These are phyloP conservation scores for Kalmanozyma brasiliensis DNA, from an alignment of 1,284 basidiomycete genomes.

Conservation along the genomic window DNA sequence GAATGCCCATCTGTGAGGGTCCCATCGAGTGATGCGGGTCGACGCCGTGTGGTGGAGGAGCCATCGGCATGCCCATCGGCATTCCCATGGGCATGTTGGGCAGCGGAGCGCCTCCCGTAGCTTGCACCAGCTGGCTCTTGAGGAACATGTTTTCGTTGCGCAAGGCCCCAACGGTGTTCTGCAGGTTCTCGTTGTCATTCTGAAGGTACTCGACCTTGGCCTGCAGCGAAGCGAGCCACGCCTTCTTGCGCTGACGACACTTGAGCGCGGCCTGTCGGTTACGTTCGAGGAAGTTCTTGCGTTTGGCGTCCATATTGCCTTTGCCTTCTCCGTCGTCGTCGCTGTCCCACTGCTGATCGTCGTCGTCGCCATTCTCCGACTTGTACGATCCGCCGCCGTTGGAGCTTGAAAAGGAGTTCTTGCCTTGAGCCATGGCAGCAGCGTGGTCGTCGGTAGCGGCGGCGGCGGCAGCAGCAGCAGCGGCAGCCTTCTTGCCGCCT, in stretches of 20 bases:
- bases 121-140: conserved; percentile 61
- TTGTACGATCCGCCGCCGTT: conserved; percentile 22
- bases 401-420: too few relatives aligned
- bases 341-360: conserved; percentile 42
- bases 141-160: conserved; percentile 71
- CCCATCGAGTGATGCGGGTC: conserved; percentile 35
- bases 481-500: conserved; percentile 68
- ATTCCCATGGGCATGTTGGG: conserved; percentile 31
- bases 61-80: conserved; percentile 33
- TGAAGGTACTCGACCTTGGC: conserved; percentile 89
- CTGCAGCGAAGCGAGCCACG: conserved; percentile 92
- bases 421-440: too few relatives aligned
- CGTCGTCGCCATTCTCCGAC: conserved; percentile 69
- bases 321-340: conserved; percentile 41
- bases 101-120: conserved; percentile 38
- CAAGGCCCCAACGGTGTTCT: conserved; percentile 71
- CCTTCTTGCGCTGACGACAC: conserved; percentile 98
- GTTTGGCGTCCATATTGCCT: conserved; percentile 67
- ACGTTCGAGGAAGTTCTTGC: conserved; percentile 65
- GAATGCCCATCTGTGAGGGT: conserved; percentile 30
- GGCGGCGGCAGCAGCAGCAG: conserved; percentile 19
- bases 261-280: conserved; percentile 82
- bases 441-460: conserved; percentile 1
- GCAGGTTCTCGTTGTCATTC: conserved; percentile 92
- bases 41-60: conserved; percentile 19